Evolutionary conservation across 1,139 yeast species (phyloP), one percentile per base, ranked within the genome.

Genomic region (Saccharomycopsis crataegensis): DNA sequence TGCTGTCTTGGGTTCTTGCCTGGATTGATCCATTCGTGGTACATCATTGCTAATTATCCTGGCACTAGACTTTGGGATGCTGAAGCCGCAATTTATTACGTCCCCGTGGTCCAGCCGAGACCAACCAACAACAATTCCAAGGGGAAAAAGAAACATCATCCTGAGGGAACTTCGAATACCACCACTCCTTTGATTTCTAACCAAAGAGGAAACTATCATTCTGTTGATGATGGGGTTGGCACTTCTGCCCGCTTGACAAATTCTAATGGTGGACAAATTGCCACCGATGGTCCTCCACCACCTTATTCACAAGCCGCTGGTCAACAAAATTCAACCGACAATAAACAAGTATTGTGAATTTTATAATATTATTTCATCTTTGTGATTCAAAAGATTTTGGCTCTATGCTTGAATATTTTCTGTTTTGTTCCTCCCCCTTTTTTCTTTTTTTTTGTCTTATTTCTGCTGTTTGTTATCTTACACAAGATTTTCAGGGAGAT

Each of bases 1-100:
- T 73, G 75, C 61, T 54, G 72, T 31, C 65, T 74, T 53, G 76
- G 77, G 2, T 69, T 66, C 57, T 63, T 74, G 59, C 78, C 78
- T 0, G 78, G 78, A 0, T 66, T 73, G 49, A 61, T 74, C 53
- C 78, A 74, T 59, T 59, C 67, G 49, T 72, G 70, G 63, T 74
- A 73, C 60, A 70, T 74, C 49, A 74, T 74, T 53, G 68, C 71
- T 59, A 54, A 59, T 40, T 72, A 73, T 59, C 78, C 78, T 6
- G 46, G 44, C 11, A 33, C 28, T 31, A 11, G 37, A 31, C 46
- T 36, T 16, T 22, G 37, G 28, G 52, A 54, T 31, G 59, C 54
- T n/a, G 59, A 56, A 45, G 54, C 48, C 14, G 44, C 52, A 5
- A 37, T 54, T 9, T 54, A 51, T 43, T 56, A 56, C 40, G 57